These are phyloP conservation scores for Psilocybe mexicana DNA, from an alignment of 1,284 basidiomycete genomes.

Conservation along the genomic window DNA sequence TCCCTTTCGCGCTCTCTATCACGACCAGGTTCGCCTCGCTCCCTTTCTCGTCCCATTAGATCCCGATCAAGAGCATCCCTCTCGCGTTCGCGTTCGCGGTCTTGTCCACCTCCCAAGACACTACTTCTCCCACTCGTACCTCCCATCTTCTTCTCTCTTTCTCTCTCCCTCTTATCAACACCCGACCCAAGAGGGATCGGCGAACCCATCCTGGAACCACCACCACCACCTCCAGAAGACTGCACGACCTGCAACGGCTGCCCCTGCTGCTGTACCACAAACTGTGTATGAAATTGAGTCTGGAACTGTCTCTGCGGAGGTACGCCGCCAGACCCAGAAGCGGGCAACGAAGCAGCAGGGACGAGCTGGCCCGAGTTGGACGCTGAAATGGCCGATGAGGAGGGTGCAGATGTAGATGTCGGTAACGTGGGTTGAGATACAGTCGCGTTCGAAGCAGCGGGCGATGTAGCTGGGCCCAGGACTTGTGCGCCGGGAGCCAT, in stretches of 20 bases:
- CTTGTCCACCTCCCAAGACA: conserved; percentile 14
- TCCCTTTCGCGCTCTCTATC: conserved; percentile 14
- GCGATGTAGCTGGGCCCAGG: not conserved
- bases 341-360: conserved; percentile 6
- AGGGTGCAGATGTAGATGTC: not conserved
- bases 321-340: conserved; percentile 1
- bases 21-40: not conserved
- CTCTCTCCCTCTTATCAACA: conserved; percentile 20
- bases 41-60: not conserved
- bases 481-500: not conserved
- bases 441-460: not conserved
- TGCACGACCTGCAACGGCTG: conserved; percentile 5
- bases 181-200: conserved; percentile 9
- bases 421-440: too few species aligned
- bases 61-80: conserved; percentile 4
- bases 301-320: conserved; percentile 33
- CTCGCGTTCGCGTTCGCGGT: conserved; percentile 16
- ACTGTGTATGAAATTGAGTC: conserved; percentile 33
- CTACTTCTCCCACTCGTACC: conserved; percentile 11
- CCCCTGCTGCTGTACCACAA: conserved; percentile 22
- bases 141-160: conserved; percentile 9
- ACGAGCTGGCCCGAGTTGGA: not conserved
- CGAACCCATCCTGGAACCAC: conserved; percentile 14
- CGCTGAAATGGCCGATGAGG: not conserved
- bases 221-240: conserved; percentile 4